phyloP scores from a whole-genome alignment of 2,329 filamentous ascomycete genomes.

The Colletotrichum paranaense region DNA sequence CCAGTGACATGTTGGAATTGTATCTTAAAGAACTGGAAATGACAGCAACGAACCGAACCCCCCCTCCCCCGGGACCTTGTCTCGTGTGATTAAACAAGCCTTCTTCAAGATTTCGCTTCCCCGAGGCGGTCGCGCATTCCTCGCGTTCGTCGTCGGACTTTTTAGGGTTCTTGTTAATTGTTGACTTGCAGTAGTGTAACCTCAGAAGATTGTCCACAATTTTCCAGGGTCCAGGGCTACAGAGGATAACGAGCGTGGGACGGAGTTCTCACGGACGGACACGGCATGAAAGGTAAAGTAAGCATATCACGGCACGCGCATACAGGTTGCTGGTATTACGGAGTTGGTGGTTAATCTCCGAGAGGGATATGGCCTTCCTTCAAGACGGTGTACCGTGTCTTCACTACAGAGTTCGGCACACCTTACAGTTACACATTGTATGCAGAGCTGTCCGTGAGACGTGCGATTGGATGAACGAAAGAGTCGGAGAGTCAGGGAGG shows the following conservation, averaged over 20 bases:
- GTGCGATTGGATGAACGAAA: background rate
- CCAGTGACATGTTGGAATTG: no score
- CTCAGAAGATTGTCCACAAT: background rate
- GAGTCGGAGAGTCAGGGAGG: background rate
- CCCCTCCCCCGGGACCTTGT: no score
- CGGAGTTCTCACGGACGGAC: background rate
- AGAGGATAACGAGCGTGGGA: background rate
- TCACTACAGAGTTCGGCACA: background rate
- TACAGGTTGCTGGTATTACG: background rate
- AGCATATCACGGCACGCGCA: background rate
- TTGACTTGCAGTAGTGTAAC: conserved; percentile 6
- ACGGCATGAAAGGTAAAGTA: background rate
- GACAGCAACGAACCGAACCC: no score
- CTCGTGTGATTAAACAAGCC: background rate
- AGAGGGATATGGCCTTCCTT: background rate
- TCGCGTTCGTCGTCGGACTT: background rate
- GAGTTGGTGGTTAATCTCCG: background rate
- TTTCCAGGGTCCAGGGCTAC: conserved; percentile 12
- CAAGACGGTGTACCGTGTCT: background rate
- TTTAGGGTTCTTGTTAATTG: conserved; percentile 1
- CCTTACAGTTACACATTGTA: background rate
- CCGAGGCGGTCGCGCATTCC: background rate
- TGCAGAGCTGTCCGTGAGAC: background rate
- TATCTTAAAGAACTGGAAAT: no score
- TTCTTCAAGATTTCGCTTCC: background rate